Evolutionary conservation across 257 asterid species (phyloP).

Genomic region (Gentiana straminea): DNA sequence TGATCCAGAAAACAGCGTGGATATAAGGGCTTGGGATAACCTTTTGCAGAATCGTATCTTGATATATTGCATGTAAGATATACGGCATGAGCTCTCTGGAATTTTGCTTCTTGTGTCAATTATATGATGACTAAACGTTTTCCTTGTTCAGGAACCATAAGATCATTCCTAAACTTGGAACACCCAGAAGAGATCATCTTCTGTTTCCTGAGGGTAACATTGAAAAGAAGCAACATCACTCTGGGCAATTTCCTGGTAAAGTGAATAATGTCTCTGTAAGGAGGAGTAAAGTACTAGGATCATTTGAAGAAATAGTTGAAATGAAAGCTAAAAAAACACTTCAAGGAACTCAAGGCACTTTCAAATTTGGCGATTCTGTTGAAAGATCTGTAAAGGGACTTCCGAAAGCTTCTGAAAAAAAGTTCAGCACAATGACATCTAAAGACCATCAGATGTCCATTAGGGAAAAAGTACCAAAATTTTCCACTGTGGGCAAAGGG

Average conservation of each 20-base stretch:
- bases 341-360: slow-evolving; percentile 7
- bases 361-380: slow-evolving; percentile 15
- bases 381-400: slow-evolving; percentile 14
- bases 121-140: not conserved
- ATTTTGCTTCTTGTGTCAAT: not conserved
- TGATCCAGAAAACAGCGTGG: slow-evolving; percentile 19
- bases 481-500: slow-evolving; percentile 18
- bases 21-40: slow-evolving; percentile 56
- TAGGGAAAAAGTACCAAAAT: slow-evolving; percentile 17
- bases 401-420: slow-evolving; percentile 11
- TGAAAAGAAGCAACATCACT: slow-evolving; percentile 14
- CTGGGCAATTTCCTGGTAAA: slow-evolving; percentile 16
- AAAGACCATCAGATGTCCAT: slow-evolving; percentile 14
- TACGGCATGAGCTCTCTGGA: not conserved
- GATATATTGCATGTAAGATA: slow-evolving; percentile 63
- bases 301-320: slow-evolving; percentile 15
- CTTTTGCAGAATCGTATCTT: slow-evolving; percentile 47
- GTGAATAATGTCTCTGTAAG: slow-evolving; percentile 17
- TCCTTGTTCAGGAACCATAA: slow-evolving; percentile 44
- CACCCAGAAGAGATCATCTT: slow-evolving; percentile 65
- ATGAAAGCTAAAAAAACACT: slow-evolving; percentile 13
- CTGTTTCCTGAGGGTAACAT: slow-evolving; percentile 35
- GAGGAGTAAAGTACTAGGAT: slow-evolving; percentile 39
- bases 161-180: slow-evolving; percentile 31
- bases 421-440: slow-evolving; percentile 12